These are phyloP conservation scores for Epithele typhae DNA, from an alignment of 768 basidiomycete genomes.

Conservation along the genomic window DNA sequence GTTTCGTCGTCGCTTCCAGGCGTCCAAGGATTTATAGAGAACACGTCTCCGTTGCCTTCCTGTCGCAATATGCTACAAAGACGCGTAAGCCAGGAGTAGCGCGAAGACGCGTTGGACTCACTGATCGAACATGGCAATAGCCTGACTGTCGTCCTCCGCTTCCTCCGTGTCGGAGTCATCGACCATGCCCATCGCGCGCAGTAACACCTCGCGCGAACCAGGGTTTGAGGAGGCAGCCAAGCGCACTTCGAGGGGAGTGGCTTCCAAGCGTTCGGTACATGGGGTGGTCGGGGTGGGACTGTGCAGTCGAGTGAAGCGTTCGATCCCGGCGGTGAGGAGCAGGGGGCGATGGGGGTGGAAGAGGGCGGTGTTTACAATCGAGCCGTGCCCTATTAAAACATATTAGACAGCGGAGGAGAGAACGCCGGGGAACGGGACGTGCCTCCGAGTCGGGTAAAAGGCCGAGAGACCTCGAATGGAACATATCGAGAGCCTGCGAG, in stretches of 20 bases:
- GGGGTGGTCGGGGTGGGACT: constrained; percentile 56
- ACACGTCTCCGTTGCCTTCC: constrained; percentile 57
- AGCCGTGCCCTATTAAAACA: constrained; percentile 51
- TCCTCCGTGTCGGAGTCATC: constrained; percentile 26
- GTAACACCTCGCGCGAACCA: constrained; percentile 33
- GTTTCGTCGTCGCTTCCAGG: constrained; percentile 17
- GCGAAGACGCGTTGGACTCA: too few species aligned
- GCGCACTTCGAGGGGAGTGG: constrained; percentile 47
- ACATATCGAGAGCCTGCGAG: constrained; percentile 39
- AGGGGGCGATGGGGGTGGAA: constrained; percentile 70
- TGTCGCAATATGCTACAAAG: constrained; percentile 49
- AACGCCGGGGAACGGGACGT: constrained; percentile 1
- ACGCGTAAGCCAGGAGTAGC: neutral
- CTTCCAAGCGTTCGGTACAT: constrained; percentile 37
- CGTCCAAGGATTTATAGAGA: constrained; percentile 39
- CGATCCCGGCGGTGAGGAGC: constrained; percentile 69
- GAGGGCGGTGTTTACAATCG: constrained; percentile 70
- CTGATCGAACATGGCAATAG: constrained; percentile 72
- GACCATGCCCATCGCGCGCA: constrained; percentile 32
- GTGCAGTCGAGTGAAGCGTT: constrained; percentile 65
- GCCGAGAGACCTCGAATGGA: constrained; percentile 60
- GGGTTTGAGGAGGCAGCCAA: constrained; percentile 31
- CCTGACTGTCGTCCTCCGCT: constrained; percentile 39
- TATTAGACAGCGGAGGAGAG: neutral
- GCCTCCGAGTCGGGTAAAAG: constrained; percentile 60